These are phyloP conservation scores for Gracilaria domingensis DNA, from an alignment of 23 red algal genomes.

Conservation along the genomic window DNA sequence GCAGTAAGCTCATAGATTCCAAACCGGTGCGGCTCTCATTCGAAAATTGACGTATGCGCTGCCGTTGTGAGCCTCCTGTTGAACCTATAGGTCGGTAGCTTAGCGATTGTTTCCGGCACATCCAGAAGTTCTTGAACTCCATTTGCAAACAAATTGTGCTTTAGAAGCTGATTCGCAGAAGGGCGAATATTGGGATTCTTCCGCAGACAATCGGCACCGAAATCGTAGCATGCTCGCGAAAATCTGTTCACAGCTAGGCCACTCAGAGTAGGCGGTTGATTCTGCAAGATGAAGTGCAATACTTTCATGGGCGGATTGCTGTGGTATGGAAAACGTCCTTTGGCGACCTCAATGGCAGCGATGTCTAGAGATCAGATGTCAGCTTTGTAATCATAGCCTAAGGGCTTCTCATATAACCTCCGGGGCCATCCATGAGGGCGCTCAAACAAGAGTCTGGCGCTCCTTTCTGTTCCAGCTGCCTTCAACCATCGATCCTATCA, in stretches of 20 bases:
- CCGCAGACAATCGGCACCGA: conserved; percentile 83
- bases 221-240: conserved; percentile 77
- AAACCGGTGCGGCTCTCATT: conserved; percentile 53
- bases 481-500: conserved; percentile 98
- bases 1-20: conserved; percentile 67
- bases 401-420: conserved; percentile 95
- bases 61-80: conserved; percentile 58
- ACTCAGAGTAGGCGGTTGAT: conserved; percentile 84
- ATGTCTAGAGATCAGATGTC: conserved; percentile 95
- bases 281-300: conserved; percentile 83
- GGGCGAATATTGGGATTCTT: conserved; percentile 88
- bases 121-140: conserved; percentile 58
- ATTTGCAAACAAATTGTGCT: conserved; percentile 77
- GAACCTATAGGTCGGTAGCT: conserved; percentile 79
- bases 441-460: no score
- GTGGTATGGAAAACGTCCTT: no score
- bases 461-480: conserved; percentile 48
- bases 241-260: conserved; percentile 54
- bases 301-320: no score
- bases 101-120: conserved; percentile 68
- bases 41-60: conserved; percentile 70
- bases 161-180: conserved; percentile 80
- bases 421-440: conserved; percentile 49
- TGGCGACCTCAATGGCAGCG: no score
- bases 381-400: conserved; percentile 99